phyloP scores from a whole-genome alignment of 208 protist species.

The Porcisia deanei region DNA sequence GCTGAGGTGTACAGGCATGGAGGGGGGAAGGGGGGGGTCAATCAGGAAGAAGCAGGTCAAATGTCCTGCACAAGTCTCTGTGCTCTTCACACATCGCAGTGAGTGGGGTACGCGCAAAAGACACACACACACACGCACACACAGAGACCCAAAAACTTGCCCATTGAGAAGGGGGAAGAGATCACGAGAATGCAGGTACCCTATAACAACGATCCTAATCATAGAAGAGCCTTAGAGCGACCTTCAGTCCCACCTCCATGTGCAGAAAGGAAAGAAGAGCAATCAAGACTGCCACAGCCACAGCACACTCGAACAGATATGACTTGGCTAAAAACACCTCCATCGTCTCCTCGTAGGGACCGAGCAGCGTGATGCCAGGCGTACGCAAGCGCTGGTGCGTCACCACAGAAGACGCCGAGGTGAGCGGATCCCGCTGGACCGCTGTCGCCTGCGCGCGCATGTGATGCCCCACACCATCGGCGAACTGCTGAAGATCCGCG shows the following conservation, averaged over 20 bases:
- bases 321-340: conserved; percentile 53
- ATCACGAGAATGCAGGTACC: neutral
- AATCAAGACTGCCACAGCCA: conserved; percentile 22
- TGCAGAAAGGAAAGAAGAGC: conserved; percentile 49
- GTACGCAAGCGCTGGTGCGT: conserved; percentile 30
- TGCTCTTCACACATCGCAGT: neutral
- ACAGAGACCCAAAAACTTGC: no score
- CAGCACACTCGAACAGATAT: conserved; percentile 31
- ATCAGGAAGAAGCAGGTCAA: neutral
- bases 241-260: conserved; percentile 45
- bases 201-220: conserved; percentile 2
- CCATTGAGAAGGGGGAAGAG: no score
- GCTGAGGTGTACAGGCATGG: neutral
- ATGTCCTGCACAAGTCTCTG: neutral
- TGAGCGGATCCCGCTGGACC: conserved; percentile 10
- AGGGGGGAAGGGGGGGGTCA: no score
- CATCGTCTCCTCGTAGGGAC: conserved; percentile 69
- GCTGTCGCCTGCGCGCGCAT: conserved; percentile 39
- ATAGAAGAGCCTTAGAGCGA: conserved; percentile 31
- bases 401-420: conserved; percentile 22
- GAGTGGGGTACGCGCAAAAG: neutral
- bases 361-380: conserved; percentile 44
- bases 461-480: conserved; percentile 48
- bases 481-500: conserved; percentile 39
- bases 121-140: neutral